Evolutionary conservation across 1,139 yeast genomes (phyloP), one percentile per base, ranked within the genome.

Genomic region (Zhuliangozyma parablackwelliae): DNA sequence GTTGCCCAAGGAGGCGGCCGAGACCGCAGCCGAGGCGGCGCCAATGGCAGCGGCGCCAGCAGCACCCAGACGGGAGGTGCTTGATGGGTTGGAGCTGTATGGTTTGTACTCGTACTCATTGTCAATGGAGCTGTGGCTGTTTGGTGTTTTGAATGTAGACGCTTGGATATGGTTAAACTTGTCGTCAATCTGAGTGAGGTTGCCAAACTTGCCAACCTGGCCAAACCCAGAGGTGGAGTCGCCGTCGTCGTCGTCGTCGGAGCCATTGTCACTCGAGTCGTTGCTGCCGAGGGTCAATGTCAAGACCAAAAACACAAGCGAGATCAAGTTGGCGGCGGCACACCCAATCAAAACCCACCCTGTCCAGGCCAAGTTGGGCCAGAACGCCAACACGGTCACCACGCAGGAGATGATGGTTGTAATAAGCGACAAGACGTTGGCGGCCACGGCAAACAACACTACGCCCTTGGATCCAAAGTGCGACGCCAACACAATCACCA

Each of bases 291-390:
- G 28, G 34, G 43, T 50, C 41, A 50, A 57, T 23, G 45, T 50
- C 38, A 56, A 47, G 32, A 56, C 53, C 32, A 67, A 43, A 28
- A 59, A 44, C 21, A 65, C 48, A 7, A 63, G 37, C 3, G 73
- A 56, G 13, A 66, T 42, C 41, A 83, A 55, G 34, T 71, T 66
- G 32, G 80, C 60, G 1, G 72, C 83, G 2, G 86, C 82, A 2
- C 85, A 69, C 1, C 84, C 88, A 28, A 83, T 66, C 40, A 81
- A 63, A 27, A 81, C 59, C 90, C 90, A 83, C 6, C 82, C 74
- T 30, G 79, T 69, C 89, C 89, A 83, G 9, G 71, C 64, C 29
- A 80, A 65, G 47, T 79, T 66, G 5, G 92, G 92, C 45, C 70
- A 71, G 53, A 80, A 83, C 13, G 78, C 62, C 37, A 84, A 50